Evolutionary conservation across 495 filamentous ascomycete species (phyloP).

Genomic region (Penicillium tannophilum): DNA sequence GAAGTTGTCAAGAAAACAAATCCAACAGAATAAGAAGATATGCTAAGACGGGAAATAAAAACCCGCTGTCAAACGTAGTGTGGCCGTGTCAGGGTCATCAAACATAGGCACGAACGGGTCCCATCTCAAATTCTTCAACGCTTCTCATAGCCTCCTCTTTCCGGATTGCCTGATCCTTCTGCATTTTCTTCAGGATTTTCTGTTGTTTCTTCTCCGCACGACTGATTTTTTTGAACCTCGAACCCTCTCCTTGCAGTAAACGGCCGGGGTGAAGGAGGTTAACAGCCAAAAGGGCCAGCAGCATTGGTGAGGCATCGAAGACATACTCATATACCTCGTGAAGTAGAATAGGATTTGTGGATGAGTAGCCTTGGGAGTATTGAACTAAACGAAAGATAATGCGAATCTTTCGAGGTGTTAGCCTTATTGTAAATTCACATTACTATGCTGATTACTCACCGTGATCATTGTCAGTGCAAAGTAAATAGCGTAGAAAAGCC

Average conservation of each 20-base stretch:
- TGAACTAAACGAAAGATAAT: conserved; percentile 62
- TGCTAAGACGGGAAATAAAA: too few species aligned
- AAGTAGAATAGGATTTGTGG: conserved; percentile 44
- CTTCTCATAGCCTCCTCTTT: neutral
- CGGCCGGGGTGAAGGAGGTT: conserved; percentile 55
- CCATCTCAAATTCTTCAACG: neutral
- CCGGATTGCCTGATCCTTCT: neutral
- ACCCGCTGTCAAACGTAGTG: too few species aligned
- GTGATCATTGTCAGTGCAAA: conserved; percentile 53
- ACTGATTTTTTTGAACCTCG: conserved; percentile 11
- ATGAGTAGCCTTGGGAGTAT: conserved; percentile 44
- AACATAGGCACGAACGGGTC: neutral
- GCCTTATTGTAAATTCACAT: neutral
- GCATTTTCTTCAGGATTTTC: conserved; percentile 9
- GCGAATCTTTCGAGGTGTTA: conserved; percentile 15
- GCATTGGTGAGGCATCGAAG: conserved; percentile 62
- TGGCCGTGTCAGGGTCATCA: neutral
- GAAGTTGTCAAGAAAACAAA: too few species aligned
- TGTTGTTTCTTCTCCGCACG: conserved; percentile 15
- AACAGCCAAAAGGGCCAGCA: conserved; percentile 48
- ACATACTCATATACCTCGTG: conserved; percentile 58
- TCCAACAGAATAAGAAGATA: too few species aligned
- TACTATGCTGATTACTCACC: conserved; percentile 30
- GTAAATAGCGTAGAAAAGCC: conserved; percentile 54
- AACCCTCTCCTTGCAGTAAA: conserved; percentile 48